These are phyloP conservation scores for apple (Malus domestica) DNA, from an alignment of 306 rosid species.

Conservation along the genomic window DNA sequence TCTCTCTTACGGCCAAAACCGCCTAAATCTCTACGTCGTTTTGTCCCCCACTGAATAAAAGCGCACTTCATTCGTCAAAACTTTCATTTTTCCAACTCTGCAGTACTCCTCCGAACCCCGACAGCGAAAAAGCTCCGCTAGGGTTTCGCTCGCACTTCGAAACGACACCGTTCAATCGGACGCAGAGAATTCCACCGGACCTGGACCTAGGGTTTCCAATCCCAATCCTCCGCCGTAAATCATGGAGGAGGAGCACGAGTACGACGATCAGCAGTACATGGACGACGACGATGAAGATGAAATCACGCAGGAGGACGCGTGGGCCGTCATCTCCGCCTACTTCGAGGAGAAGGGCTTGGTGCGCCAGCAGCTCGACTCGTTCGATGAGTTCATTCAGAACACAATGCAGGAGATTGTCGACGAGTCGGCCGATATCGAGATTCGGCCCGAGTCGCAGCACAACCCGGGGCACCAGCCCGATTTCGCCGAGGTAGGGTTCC, in stretches of 20 bases:
- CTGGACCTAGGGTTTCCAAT: background rate
- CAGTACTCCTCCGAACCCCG: background rate
- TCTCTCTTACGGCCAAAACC: background rate
- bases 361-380: slow-evolving; percentile 91
- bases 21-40: background rate
- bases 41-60: background rate
- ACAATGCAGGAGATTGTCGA: slow-evolving; percentile 98
- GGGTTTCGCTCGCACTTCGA: background rate
- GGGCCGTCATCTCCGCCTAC: slow-evolving; percentile 96
- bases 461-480: slow-evolving; percentile 93
- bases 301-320: slow-evolving; percentile 90
- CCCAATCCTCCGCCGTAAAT: background rate
- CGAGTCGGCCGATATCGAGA: slow-evolving; percentile 88
- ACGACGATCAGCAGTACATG: slow-evolving; percentile 48
- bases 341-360: slow-evolving; percentile 93
- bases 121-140: background rate
- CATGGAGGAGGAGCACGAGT: slow-evolving; percentile 78
- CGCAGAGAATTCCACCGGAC: background rate
- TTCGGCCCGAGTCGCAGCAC: slow-evolving; percentile 93
- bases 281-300: slow-evolving; percentile 80
- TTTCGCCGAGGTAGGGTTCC: slow-evolving; percentile 53
- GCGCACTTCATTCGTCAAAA: background rate
- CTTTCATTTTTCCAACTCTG: background rate
- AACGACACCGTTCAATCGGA: background rate
- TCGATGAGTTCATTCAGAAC: slow-evolving; percentile 92